Conservation (phyloP, 148 eudicot species). For the Cornus florida region DNA sequence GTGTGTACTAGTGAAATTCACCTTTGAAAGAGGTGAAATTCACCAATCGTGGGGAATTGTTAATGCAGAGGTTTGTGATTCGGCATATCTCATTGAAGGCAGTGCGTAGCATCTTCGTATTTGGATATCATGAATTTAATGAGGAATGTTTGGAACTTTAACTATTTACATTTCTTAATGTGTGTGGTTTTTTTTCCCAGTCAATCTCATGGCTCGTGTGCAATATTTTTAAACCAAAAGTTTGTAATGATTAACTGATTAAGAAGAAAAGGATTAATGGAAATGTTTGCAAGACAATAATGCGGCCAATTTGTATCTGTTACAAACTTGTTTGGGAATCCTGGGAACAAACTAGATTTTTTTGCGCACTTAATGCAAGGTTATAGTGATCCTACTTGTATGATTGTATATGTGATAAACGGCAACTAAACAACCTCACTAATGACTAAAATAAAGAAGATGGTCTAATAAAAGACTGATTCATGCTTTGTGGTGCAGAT, state of each 20-base stretch:
- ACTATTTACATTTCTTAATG: too few relatives aligned
- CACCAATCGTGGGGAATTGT: too few relatives aligned
- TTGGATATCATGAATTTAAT: not conserved
- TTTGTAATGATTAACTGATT: not conserved
- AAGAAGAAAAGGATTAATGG: not conserved
- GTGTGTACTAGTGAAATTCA: too few relatives aligned
- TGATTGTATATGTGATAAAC: too few relatives aligned
- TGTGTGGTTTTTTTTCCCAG: not conserved
- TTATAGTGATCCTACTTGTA: too few relatives aligned
- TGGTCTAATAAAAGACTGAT: too few relatives aligned
- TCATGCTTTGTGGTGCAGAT: constrained; percentile 38
- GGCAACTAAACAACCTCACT: too few relatives aligned
- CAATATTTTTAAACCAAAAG: not conserved
- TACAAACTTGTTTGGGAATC: not conserved
- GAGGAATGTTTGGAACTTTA: not conserved
- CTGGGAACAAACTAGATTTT: not conserved
- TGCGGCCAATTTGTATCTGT: not conserved
- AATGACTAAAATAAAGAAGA: too few relatives aligned
- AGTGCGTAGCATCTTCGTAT: not conserved
- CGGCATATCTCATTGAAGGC: too few relatives aligned
- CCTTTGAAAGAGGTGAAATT: too few relatives aligned
- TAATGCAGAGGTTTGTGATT: too few relatives aligned
- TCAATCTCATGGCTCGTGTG: not conserved
- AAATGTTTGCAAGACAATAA: not conserved
- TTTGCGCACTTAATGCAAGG: not conserved